Base-by-base conservation (phyloP, 106 monocot species). In the Allium fistulosum region DNA sequence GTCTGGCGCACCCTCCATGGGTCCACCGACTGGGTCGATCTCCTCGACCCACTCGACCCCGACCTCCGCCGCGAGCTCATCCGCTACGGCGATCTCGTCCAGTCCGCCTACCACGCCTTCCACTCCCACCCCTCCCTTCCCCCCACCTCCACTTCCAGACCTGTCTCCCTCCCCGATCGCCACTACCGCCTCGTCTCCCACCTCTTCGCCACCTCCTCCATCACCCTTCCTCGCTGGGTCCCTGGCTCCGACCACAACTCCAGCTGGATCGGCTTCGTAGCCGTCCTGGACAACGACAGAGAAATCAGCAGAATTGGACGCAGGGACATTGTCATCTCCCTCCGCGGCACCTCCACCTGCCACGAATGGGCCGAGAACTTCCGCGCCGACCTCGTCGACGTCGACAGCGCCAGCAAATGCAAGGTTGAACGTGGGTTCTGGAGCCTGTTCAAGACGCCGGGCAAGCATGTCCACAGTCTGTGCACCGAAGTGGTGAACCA, bases 1-100 rank as follows among this genome's bases (percentile, higher is more conserved):
- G 49, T 53, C 26, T 91, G 90, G 94, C 78, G 76, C 10, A 64
- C 59, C 7, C 78, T 81, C 83, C 94, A 95, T 74, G 90, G 94
- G 14, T 65, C 65, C 63, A 61, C 52, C 53, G 77, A 85, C 62
- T 95, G 94, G 94, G 14, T 28, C 9, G 85, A 79, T 22, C 85
- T 95, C 2, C 87, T 95, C 11, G 87, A 95, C 46, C 94, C 94
- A 1, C 81, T 95, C 51, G 78, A 91, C 71, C 59, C 73, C 2
- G 72, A 90, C 72, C 94, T 95, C 71, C 94, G 94, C 22, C 87
- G 90, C 46, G 94, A 90, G 77, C 69, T 95, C 68, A n/a, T 95
- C 45, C 87, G 91, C n/a, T 91, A 91, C 74, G 90, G 94, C 6
- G 90, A 95, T n/a, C 72, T 83, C 69, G 85, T 95, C 66, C 85